Conservation (phyloP, 2,329 filamentous ascomycete species). For the Alternaria sp. region DNA sequence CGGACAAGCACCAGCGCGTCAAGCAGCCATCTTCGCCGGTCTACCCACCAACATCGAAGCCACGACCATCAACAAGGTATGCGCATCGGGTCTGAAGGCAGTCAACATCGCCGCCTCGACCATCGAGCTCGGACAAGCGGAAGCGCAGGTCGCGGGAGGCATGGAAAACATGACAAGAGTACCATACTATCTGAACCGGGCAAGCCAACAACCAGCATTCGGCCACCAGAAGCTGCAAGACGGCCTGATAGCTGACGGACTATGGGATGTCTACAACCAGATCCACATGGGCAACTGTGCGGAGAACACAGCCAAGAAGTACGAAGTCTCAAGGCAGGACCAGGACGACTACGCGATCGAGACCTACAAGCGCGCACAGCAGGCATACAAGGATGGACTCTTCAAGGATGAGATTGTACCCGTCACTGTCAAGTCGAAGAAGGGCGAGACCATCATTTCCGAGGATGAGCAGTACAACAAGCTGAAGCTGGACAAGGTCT, state of each 20-base stretch:
- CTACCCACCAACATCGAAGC: slow-evolving; percentile 83
- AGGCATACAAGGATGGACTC: slow-evolving; percentile 80
- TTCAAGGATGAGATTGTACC: slow-evolving; percentile 92
- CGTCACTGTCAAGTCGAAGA: slow-evolving; percentile 82
- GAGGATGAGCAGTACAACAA: slow-evolving; percentile 91
- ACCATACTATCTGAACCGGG: slow-evolving; percentile 85
- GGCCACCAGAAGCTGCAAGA: slow-evolving; percentile 89
- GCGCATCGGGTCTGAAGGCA: slow-evolving; percentile 92
- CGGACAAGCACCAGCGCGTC: slow-evolving; percentile 89
- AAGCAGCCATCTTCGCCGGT: slow-evolving; percentile 88
- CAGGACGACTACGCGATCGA: slow-evolving; percentile 91
- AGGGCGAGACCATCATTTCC: slow-evolving; percentile 76
- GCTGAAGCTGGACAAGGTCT: slow-evolving; percentile 84
- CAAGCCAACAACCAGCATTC: slow-evolving; percentile 83
- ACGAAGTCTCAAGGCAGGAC: slow-evolving; percentile 78
- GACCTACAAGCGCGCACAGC: slow-evolving; percentile 88
- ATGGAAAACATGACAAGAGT: slow-evolving; percentile 99
- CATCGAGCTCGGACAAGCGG: slow-evolving; percentile 87
- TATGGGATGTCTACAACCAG: slow-evolving; percentile 96
- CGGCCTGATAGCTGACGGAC: slow-evolving; percentile 89
- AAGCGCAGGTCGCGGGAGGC: slow-evolving; percentile 89
- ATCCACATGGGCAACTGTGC: slow-evolving; percentile 99
- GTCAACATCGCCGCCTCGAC: slow-evolving; percentile 90
- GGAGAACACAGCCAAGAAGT: slow-evolving; percentile 91
- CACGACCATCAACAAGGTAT: slow-evolving; percentile 97